A percentile compares a stretch with the other conserved stretches of the same genome.
These are phyloP conservation scores for Cyberlindnera misumaiensis DNA, from an alignment of 805 yeast genomes.

Conservation along the genomic window DNA sequence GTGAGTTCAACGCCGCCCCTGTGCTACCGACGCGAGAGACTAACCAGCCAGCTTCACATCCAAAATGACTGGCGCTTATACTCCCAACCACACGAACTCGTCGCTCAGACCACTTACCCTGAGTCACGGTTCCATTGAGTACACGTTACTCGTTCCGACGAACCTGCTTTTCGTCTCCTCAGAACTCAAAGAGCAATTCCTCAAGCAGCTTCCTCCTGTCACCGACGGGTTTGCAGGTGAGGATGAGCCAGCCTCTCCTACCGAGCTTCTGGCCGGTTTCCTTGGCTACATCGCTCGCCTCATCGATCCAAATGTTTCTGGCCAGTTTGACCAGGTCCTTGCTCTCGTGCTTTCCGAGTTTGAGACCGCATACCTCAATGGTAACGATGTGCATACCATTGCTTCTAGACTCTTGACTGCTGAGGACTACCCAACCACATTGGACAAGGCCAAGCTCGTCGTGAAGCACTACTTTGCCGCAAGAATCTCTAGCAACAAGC, in stretches of 20 bases:
- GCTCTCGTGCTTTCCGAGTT: constrained; percentile 72
- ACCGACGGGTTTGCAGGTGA: constrained; percentile 84
- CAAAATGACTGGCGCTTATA: constrained; percentile 22
- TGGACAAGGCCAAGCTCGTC: constrained; percentile 62
- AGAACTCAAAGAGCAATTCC: constrained; percentile 83
- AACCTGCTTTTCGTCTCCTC: constrained; percentile 71
- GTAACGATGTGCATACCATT: constrained; percentile 79
- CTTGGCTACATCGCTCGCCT: constrained; percentile 61
- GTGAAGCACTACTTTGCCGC: constrained; percentile 74
- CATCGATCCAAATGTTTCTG: constrained; percentile 37
- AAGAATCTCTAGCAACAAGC: constrained; percentile 41
- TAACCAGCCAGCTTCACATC: background rate
- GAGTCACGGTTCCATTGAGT: constrained; percentile 82
- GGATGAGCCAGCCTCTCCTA: constrained; percentile 80
- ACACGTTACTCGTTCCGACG: constrained; percentile 81
- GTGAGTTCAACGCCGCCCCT: too few species aligned
- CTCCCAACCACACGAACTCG: constrained; percentile 23
- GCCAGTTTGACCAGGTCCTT: constrained; percentile 64
- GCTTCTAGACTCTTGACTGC: constrained; percentile 62
- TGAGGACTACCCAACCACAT: constrained; percentile 57
- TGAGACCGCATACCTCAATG: constrained; percentile 69
- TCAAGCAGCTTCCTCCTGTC: constrained; percentile 62
- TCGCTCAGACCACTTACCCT: constrained; percentile 77
- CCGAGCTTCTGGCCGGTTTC: constrained; percentile 79
- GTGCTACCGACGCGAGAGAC: too few species aligned